Base-by-base conservation (phyloP, 2,329 filamentous ascomycete species). In the Decorospora gaudefroyi region DNA sequence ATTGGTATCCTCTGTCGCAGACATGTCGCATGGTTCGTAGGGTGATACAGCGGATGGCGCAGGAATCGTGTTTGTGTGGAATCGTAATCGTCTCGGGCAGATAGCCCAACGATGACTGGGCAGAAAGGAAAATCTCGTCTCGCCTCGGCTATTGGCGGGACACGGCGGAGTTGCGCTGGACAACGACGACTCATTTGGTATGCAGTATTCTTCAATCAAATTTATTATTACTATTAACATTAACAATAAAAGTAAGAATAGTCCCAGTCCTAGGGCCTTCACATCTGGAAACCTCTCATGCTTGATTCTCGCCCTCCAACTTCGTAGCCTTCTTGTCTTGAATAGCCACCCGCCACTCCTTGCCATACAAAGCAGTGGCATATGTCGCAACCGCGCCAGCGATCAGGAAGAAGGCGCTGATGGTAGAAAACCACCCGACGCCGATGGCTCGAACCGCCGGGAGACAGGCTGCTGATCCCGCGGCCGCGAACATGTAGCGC, bases 341-440 rank as follows among this genome's bases (percentile, higher is more conserved):
- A n/a, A 83, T 69, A n/a, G 55, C 57, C 7, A 80, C 75, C 8
- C 81, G 70, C 80, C 80, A 82, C 8, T 57, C 46, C 45, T 72
- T 69, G 0, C 81, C 81, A 59, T 75, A 80, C 7, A 73, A 42
- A 3, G 78, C 75, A 1, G 76, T 78, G 2, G 76, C 65, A 70
- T 74, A 78, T 0, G 79, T 71, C 6, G 70, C 71, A 0, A 62
- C 57, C 0, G 80, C 73, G 11, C 74, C 70, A 3, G 69, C 54
- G 1, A 81, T 61, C 34, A 87, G 61, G 47, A 86, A 86, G 1
- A 69, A 42, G 0, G 83, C 79, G 34, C 77, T 82, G 44, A 90
- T 84, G 1, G 87, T 90, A 31, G 79, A 84, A 65, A 90, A 91
- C 86, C 87, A 91, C 0, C 88, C 89, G 0, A 92, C 84, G 3